Evolutionary conservation across 2,329 filamentous ascomycete genomes (phyloP), one percentile per base, ranked within the genome.

Genomic region (Seiridium unicorne): DNA sequence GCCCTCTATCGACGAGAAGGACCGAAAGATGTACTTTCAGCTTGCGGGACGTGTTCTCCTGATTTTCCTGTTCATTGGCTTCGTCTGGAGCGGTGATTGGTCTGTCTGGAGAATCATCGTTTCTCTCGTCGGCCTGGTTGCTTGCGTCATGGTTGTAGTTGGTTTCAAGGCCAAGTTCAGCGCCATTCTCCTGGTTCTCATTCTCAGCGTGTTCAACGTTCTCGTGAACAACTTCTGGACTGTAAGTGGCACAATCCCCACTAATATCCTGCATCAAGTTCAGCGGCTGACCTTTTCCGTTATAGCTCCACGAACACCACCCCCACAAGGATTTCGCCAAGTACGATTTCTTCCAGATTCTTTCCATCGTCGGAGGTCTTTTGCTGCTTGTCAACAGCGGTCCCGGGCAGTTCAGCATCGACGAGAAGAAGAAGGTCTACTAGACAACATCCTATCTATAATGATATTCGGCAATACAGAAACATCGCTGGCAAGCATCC

Each of bases 351-450:
- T 99, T 99, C 89, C 95, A 99, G 83, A 97, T 98, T 70, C 84
- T 99, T 59, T 99, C 95, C 57, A 99, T 99, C 74, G 94, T 98
- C 66, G 95, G 95, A 65, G 95, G 95, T 76, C 91, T 99, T 60
- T 85, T 99, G 61, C 89, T 99, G 66, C 87, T 99, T 67, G 93
- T 98, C 80, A 99, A 99, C 87, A 97, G 95, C 86, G 95, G 95
- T 63, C 95, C 95, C 8, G 95, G 95, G 65, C 93, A 97, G 77
- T 91, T 98, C 84, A 96, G 91, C 76, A 94, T 98, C 77, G 95
- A 99, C 79, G 95, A 99, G 87, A 99, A 99, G 91, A 99, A 99
- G 89, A 99, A 99, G 86, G 95, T 99, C 68, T 99, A 99, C 82
- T 99, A 84, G 65, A 64, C 53, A 46, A 35, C 40, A 47, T 10